A percentile compares a stretch with the other conserved stretches of the same genome.
Conservation (phyloP, 331 rosid species). For the Acacia concinna region DNA sequence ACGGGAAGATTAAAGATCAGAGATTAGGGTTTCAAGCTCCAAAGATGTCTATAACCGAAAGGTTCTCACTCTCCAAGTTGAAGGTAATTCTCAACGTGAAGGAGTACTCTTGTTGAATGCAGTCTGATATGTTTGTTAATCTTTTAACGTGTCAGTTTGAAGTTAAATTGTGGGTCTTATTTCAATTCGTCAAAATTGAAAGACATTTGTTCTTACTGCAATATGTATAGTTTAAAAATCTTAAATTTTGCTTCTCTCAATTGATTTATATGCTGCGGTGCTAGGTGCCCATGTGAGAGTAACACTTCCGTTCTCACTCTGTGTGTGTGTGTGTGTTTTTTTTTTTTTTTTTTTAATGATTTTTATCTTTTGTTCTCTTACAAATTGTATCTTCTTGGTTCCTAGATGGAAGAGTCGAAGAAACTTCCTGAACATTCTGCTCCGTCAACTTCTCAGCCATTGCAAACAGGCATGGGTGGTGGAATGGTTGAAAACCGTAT, state of each 20-base stretch:
- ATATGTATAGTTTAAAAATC: background rate
- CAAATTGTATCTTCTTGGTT: conserved; percentile 1
- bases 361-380: background rate
- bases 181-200: background rate
- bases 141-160: background rate
- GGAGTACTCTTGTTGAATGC: background rate
- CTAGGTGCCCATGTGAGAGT: background rate
- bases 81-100: conserved; percentile 38
- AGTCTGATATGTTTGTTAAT: background rate
- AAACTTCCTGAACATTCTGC: conserved; percentile 49
- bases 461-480: conserved; percentile 40
- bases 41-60: conserved; percentile 57
- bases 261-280: background rate
- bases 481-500: conserved; percentile 46
- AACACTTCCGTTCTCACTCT: background rate
- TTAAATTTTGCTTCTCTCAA: background rate
- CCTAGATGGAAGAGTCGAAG: conserved; percentile 71
- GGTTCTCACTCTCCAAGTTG: conserved; percentile 47
- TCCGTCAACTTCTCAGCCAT: conserved; percentile 45
- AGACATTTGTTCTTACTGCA: background rate
- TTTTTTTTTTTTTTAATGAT: background rate
- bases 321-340: too few relatives aligned
- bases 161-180: background rate
- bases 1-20: conserved; percentile 51
- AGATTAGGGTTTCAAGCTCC: conserved; percentile 60